A percentile compares a stretch with the other conserved stretches of the same genome.
phyloP scores from a whole-genome alignment of 768 basidiomycete genomes.

The Amanita rubescens region DNA sequence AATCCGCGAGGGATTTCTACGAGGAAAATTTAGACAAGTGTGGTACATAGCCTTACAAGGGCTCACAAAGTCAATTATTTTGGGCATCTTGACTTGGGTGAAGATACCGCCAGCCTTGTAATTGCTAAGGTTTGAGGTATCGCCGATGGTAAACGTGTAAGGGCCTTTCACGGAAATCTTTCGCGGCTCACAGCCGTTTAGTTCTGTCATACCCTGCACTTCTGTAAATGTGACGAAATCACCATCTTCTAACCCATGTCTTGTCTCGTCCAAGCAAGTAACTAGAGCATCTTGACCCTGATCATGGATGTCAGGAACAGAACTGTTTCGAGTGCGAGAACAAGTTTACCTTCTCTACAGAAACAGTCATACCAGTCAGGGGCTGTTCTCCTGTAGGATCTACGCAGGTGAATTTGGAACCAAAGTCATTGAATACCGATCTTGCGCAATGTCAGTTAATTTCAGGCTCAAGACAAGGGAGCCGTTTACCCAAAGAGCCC shows the following conservation, averaged over 20 bases:
- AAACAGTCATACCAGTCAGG: constrained; percentile 90
- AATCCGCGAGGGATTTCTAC: constrained; percentile 91
- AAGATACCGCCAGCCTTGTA: constrained; percentile 92
- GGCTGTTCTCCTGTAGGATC: constrained; percentile 98
- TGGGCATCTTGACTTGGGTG: constrained; percentile 99
- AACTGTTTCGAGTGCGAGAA: not conserved
- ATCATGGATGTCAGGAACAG: not conserved
- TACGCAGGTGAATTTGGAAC: constrained; percentile 87
- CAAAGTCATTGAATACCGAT: constrained; percentile 95
- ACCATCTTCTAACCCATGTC: constrained; percentile 98
- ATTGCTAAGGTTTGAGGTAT: constrained; percentile 68
- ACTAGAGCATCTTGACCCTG: constrained; percentile 88
- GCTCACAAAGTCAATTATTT: constrained; percentile 86
- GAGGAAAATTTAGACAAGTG: not conserved
- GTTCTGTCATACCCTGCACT: constrained; percentile 88
- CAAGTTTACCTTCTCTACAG: constrained; percentile 70
- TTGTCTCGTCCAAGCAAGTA: constrained; percentile 92
- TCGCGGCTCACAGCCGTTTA: constrained; percentile 87
- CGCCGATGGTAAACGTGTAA: constrained; percentile 95
- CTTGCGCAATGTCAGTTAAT: constrained; percentile 31
- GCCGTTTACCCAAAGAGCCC: constrained; percentile 84
- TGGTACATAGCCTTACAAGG: not conserved
- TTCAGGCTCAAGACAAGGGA: not conserved
- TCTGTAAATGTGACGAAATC: constrained; percentile 96
- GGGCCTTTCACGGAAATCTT: constrained; percentile 94